Conservation (phyloP, 805 yeast genomes). For the Candida alai region DNA sequence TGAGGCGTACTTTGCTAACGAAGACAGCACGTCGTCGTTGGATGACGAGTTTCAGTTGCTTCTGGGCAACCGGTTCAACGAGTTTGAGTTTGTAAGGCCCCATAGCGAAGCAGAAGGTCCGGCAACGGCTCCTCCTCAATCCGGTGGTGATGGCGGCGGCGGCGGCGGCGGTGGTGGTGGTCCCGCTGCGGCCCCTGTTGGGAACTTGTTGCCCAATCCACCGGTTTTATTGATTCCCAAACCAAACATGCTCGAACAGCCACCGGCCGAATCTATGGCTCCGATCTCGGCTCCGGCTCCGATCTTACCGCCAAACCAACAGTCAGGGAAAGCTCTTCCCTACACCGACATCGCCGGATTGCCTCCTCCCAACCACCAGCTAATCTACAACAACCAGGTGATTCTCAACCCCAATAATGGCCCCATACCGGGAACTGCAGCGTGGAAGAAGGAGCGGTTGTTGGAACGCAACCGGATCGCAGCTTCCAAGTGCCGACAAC, state of each 20-base stretch:
- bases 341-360: constrained; percentile 31
- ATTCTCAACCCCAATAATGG: constrained; percentile 51
- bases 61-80: constrained; percentile 5
- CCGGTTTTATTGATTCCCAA: too few species aligned
- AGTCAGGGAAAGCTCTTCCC: background rate
- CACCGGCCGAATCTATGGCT: constrained; percentile 12
- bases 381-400: constrained; percentile 53
- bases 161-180: background rate
- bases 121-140: too few species aligned
- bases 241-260: constrained; percentile 2
- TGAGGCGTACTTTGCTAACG: constrained; percentile 34
- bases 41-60: constrained; percentile 6
- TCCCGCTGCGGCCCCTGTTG: constrained; percentile 2
- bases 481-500: constrained; percentile 63
- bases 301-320: constrained; percentile 10
- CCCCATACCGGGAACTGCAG: constrained; percentile 60
- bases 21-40: constrained; percentile 8
- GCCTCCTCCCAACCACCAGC: constrained; percentile 47
- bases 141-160: background rate
- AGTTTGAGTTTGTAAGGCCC: constrained; percentile 6
- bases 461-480: constrained; percentile 65
- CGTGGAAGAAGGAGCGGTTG: constrained; percentile 63
- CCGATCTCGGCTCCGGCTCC: constrained; percentile 13
- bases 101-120: constrained; percentile 6
- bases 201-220: too few species aligned